Conservation (phyloP, 805 yeast species). For the Candida hungchunana region DNA sequence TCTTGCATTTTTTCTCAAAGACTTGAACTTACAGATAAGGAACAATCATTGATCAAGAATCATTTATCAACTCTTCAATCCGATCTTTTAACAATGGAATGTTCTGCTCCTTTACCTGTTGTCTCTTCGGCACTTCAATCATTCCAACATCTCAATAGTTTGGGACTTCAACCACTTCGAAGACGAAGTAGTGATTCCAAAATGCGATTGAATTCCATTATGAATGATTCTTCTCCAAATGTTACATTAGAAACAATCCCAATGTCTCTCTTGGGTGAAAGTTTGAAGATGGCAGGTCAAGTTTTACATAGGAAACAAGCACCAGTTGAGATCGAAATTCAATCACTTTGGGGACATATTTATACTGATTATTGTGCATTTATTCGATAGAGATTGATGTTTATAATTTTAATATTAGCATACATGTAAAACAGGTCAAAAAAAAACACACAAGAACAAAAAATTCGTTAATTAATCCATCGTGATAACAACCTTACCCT, state of each 20-base stretch:
- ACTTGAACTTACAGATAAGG: constrained; percentile 1
- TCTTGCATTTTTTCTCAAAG: constrained; percentile 5
- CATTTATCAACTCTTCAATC: constrained; percentile 1
- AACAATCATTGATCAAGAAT: background rate
- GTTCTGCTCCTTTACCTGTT: constrained; percentile 9
- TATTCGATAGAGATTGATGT: too few species aligned
- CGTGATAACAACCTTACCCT: constrained; percentile 58
- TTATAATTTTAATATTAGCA: background rate
- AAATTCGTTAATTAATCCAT: constrained; percentile 13
- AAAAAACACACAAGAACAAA: background rate
- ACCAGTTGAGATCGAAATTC: too few species aligned
- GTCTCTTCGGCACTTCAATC: constrained; percentile 1
- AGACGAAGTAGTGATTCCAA: constrained; percentile 6
- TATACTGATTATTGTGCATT: too few species aligned
- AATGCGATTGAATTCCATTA: constrained; percentile 10
- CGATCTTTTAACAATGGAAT: constrained; percentile 10
- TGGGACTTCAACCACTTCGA: constrained; percentile 1
- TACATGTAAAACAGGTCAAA: background rate
- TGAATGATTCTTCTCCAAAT: constrained; percentile 4
- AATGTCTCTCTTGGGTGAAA: constrained; percentile 4
- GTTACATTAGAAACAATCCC: constrained; percentile 1
- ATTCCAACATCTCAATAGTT: constrained; percentile 1
- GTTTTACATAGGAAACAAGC: too few species aligned
- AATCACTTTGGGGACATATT: too few species aligned
- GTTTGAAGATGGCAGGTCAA: constrained; percentile 4